phyloP scores from a whole-genome alignment of 306 rosid species.

The Biancaea sappan region DNA sequence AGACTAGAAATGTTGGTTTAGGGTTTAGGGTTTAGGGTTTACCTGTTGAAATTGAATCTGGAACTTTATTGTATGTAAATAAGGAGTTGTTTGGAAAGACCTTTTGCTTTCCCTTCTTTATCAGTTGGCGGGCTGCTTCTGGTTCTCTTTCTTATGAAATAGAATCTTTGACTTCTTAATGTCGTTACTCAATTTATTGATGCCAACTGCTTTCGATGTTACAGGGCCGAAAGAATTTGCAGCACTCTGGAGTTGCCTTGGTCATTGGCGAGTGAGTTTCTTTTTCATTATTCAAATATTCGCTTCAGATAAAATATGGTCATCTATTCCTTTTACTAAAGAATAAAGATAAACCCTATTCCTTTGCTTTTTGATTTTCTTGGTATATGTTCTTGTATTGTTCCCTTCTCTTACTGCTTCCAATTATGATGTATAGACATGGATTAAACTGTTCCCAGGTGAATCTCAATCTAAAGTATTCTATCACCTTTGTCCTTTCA shows the following conservation, averaged over 20 bases:
- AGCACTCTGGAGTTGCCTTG: slow-evolving; percentile 85
- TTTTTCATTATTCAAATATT: not conserved
- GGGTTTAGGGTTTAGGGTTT: not conserved
- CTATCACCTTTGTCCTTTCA: not conserved
- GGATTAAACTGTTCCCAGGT: not conserved
- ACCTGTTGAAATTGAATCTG: not conserved
- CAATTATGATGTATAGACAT: not conserved
- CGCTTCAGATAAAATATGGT: not conserved
- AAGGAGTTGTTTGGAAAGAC: not conserved
- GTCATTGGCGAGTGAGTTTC: slow-evolving; percentile 79
- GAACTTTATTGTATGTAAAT: not conserved
- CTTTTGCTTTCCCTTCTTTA: not conserved
- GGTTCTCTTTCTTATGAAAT: not conserved
- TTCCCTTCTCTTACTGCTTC: not conserved
- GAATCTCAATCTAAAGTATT: not conserved
- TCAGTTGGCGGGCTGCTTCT: not conserved
- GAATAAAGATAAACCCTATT: too few relatives aligned
- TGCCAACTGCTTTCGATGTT: slow-evolving; percentile 33
- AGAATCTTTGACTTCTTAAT: not conserved
- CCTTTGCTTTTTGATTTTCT: not conserved
- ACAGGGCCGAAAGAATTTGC: slow-evolving; percentile 78
- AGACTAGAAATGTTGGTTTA: not conserved
- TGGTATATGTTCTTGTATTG: not conserved
- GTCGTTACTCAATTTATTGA: slow-evolving; percentile 1
- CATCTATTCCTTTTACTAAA: not conserved